phyloP scores from a whole-genome alignment of 352 stramenopile genomes.

The Phytopythium cucurbitacearum region DNA sequence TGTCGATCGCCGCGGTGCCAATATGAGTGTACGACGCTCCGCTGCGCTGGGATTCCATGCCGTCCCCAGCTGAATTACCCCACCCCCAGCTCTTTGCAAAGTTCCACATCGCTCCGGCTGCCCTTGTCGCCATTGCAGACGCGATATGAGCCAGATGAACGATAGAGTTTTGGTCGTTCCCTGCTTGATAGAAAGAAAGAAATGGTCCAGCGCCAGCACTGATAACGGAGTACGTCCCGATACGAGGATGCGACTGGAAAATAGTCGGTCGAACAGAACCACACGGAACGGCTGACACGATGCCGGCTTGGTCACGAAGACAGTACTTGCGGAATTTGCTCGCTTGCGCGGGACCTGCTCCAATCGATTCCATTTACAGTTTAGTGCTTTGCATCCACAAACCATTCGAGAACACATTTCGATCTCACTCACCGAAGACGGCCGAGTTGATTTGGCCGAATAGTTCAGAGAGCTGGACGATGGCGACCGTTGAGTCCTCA shows the following conservation, averaged over 20 bases:
- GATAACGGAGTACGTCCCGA: constrained; percentile 70
- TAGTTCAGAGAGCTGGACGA: constrained; percentile 69
- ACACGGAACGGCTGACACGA: constrained; percentile 58
- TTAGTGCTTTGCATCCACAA: background rate
- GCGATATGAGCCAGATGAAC: constrained; percentile 85
- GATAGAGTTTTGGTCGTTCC: constrained; percentile 84
- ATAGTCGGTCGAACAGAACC: constrained; percentile 63
- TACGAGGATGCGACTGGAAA: constrained; percentile 75
- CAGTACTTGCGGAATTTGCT: constrained; percentile 82
- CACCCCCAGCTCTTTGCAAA: constrained; percentile 85
- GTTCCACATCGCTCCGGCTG: constrained; percentile 73
- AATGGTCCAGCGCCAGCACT: constrained; percentile 64
- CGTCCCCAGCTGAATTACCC: constrained; percentile 12
- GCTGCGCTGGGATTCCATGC: constrained; percentile 10
- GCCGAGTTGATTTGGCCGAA: constrained; percentile 40
- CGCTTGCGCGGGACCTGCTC: constrained; percentile 47
- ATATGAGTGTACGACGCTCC: constrained; percentile 20
- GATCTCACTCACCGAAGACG: constrained; percentile 36
- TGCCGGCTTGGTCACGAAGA: constrained; percentile 63
- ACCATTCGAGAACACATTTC: background rate
- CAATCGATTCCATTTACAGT: background rate
- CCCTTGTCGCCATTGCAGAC: constrained; percentile 68
- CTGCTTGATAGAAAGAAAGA: constrained; percentile 79
- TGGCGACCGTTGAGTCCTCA: constrained; percentile 68
- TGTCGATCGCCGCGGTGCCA: constrained; percentile 29